These are phyloP conservation scores for Gossypium lobatum DNA, from an alignment of 441 rosid species.

Conservation along the genomic window DNA sequence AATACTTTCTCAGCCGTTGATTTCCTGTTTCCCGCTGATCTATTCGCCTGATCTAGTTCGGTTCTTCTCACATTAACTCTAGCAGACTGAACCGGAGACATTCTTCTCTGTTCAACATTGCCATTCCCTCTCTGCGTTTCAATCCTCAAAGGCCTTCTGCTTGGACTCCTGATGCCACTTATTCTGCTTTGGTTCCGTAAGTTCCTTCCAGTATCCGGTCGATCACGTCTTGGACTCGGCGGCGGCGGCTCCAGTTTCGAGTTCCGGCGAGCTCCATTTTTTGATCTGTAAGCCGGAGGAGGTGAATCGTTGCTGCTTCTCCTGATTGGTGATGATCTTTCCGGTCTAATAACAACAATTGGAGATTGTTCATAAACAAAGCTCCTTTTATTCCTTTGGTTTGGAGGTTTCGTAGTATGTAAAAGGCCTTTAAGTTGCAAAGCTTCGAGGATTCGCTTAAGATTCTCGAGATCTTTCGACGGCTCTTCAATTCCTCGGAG, in stretches of 20 bases:
- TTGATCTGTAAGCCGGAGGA: constrained; percentile 29
- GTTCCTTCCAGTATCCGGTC: constrained; percentile 27
- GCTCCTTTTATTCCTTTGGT: constrained; percentile 29
- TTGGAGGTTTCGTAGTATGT: constrained; percentile 40
- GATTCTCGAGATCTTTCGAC: constrained; percentile 68
- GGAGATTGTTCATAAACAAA: constrained; percentile 47
- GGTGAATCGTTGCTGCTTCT: constrained; percentile 27
- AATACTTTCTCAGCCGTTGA: constrained; percentile 24
- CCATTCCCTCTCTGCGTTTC: constrained; percentile 37
- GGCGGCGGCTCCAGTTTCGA: constrained; percentile 21
- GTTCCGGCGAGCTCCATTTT: constrained; percentile 29
- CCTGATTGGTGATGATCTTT: constrained; percentile 21
- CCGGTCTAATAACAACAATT: constrained; percentile 47
- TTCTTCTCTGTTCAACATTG: constrained; percentile 31
- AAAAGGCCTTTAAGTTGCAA: constrained; percentile 81
- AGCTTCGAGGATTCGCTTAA: constrained; percentile 85
- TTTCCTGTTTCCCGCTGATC: constrained; percentile 33
- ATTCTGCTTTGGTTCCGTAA: constrained; percentile 31
- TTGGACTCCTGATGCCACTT: constrained; percentile 43
- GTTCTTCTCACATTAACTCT: constrained; percentile 27
- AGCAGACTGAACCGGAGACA: constrained; percentile 47
- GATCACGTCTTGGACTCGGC: constrained; percentile 37
- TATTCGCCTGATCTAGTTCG: constrained; percentile 28
- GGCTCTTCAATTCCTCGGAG: constrained; percentile 67
- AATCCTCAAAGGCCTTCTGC: constrained; percentile 27